Conservation (phyloP, 2,329 filamentous ascomycete genomes). For the Trichoderma afroharzianum region DNA sequence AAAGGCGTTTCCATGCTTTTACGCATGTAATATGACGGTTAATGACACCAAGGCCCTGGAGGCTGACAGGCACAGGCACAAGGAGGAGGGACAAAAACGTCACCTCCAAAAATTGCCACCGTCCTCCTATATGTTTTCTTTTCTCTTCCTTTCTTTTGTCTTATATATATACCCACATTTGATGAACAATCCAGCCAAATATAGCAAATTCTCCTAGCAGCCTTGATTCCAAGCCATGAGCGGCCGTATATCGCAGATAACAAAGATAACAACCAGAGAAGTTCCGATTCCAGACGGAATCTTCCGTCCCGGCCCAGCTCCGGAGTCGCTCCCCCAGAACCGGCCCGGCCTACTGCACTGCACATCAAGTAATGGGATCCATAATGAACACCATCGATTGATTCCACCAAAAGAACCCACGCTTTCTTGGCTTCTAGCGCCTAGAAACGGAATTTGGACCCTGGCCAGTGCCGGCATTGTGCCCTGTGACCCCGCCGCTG, state of each 20-base stretch:
- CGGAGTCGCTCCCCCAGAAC: not conserved
- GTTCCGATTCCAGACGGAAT: not conserved
- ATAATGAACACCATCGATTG: not conserved
- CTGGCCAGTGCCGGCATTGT: not conserved
- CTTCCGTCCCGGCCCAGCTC: constrained; percentile 3
- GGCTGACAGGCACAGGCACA: not conserved
- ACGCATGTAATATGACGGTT: not conserved
- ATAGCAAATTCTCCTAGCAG: not conserved
- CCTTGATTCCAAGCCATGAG: not conserved
- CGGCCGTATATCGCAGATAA: not conserved
- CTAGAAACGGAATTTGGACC: not conserved
- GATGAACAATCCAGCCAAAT: not conserved
- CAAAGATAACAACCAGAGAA: not conserved
- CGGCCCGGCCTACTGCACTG: constrained; percentile 9
- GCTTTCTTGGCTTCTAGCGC: not conserved
- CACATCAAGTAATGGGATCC: not conserved
- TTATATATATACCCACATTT: constrained; percentile 6
- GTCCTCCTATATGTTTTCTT: not conserved
- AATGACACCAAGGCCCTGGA: constrained; percentile 7
- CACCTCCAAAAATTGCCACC: not conserved
- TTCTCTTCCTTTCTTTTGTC: not conserved
- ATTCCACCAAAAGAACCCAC: not conserved
- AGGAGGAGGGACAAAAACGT: not conserved
- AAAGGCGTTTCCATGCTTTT: not conserved
- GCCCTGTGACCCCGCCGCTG: not conserved